Evolutionary conservation across 164 flowering plant species (phyloP).

Genomic region (Akebia trifoliata): DNA sequence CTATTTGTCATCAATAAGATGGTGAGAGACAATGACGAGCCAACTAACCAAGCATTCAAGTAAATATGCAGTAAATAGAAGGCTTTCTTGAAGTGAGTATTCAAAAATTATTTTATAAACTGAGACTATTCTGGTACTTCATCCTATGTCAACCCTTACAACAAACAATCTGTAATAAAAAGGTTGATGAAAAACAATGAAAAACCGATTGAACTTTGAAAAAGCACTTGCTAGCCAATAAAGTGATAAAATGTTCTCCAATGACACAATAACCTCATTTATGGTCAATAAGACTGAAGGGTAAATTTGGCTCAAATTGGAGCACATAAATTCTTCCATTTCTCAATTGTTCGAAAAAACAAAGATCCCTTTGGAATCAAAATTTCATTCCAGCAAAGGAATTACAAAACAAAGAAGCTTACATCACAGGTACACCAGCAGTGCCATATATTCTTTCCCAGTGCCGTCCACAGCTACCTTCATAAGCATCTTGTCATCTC

Average conservation of each 20-base stretch:
- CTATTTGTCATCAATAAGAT: too few relatives aligned
- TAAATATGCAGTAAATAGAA: too few relatives aligned
- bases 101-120: too few relatives aligned
- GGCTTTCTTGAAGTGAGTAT: too few relatives aligned
- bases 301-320: constrained; percentile 13
- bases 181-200: neutral
- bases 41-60: too few relatives aligned
- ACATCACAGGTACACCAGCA: constrained; percentile 6
- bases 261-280: neutral
- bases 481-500: constrained; percentile 2
- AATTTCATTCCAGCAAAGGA: constrained; percentile 15
- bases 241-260: neutral
- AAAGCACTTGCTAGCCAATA: neutral
- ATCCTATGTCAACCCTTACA: too few relatives aligned
- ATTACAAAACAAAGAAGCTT: constrained; percentile 1
- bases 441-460: constrained; percentile 1
- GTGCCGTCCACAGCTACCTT: neutral
- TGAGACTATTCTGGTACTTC: too few relatives aligned
- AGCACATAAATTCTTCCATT: constrained; percentile 5
- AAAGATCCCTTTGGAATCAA: constrained; percentile 14
- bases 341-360: constrained; percentile 6
- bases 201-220: neutral
- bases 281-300: neutral
- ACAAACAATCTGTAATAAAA: neutral
- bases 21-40: too few relatives aligned